Evolutionary conservation across 129 eudicot species (phyloP).

Genomic region (Daucus carota): DH1_v3.0 NC_030389.2:26256501-26257000

Average conservation of each 20-base stretch:
- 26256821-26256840: slow-evolving; percentile 48
- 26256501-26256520: neutral
- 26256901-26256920: neutral
- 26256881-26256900: slow-evolving; percentile 22
- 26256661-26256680: too few species aligned
- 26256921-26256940: neutral
- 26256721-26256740: too few species aligned
- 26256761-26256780: neutral
- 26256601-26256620: too few species aligned
- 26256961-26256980: slow-evolving; percentile 5
- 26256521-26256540: too few species aligned
- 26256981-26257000: slow-evolving; percentile 44
- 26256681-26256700: too few species aligned
- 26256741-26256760: neutral
- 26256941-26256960: neutral
- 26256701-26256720: neutral
- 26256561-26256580: too few species aligned
- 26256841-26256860: slow-evolving; percentile 42
- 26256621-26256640: too few species aligned
- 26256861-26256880: slow-evolving; percentile 41
- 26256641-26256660: too few species aligned
- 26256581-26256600: too few species aligned
- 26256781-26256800: neutral
- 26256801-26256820: slow-evolving; percentile 39
- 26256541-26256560: neutral